Percentiles rank a stretch among this genome's conserved stretches.
These are phyloP conservation scores for Mucor mucedo DNA, from an alignment of 371 early-diverging fungal species.

Conservation along the genomic window DNA sequence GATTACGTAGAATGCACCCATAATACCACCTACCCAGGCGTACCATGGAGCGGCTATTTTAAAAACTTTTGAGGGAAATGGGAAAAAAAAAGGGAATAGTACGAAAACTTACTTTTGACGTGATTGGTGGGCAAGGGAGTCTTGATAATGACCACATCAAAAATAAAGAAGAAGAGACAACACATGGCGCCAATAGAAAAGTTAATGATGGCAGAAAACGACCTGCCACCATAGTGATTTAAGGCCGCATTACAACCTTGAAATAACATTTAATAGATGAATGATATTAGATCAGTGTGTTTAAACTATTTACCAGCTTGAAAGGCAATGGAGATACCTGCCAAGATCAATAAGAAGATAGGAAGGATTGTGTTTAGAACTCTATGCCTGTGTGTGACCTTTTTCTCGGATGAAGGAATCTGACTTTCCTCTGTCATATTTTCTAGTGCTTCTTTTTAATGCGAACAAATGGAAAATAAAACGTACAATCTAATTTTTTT, in stretches of 20 bases:
- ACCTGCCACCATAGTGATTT: conserved; percentile 34
- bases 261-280: neutral
- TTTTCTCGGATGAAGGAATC: neutral
- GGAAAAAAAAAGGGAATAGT: neutral
- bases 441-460: neutral
- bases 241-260: conserved; percentile 40
- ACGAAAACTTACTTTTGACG: conserved; percentile 25
- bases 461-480: neutral
- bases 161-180: conserved; percentile 34
- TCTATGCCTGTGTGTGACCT: conserved; percentile 9
- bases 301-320: conserved; percentile 26
- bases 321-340: conserved; percentile 26
- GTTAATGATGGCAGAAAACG: conserved; percentile 32
- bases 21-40: conserved; percentile 47
- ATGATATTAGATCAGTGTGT: no score
- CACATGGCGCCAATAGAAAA: conserved; percentile 20
- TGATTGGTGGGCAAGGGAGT: conserved; percentile 28
- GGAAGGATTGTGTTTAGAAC: conserved; percentile 18
- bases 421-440: neutral
- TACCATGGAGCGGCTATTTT: conserved; percentile 41
- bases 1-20: conserved; percentile 58
- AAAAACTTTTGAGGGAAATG: neutral
- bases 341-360: conserved; percentile 19
- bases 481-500: neutral
- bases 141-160: conserved; percentile 27